Evolutionary conservation across 176 grass and related monocot genomes (phyloP), one percentile per base, ranked within the genome.

Genomic region (Cenchrus americanus): DNA sequence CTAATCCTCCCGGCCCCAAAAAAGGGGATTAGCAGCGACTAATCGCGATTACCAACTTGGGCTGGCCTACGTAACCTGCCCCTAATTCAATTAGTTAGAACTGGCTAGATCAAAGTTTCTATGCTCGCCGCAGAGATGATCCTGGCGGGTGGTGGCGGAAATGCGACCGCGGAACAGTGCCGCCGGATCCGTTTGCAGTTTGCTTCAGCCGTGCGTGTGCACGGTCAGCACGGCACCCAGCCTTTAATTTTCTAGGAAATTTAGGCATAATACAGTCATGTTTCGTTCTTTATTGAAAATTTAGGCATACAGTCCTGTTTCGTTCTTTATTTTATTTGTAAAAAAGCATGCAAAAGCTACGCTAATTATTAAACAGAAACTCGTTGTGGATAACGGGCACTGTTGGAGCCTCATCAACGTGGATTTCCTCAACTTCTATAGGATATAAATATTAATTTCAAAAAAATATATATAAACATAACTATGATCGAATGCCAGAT

Each of bases 121-220:
- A 67, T 21, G 43, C 55, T 86, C 27, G 55, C 80, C 19, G 10
- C 21, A 0, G 12, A 50, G 27, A 50, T 79, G 27, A 23, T 63
- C 66, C 13, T 62, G 65, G 14, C 10, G 17, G n/a, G n/a, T n/a
- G n/a, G n/a, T n/a, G n/a, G 55, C 10, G 17, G 55, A 47, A 8
- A 80, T 86, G 57, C 57, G 83, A 62, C 62, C 64, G 0, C 22
- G 26, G 69, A 64, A 83, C 21, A 74, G 81, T 40, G 32, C 77
- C 7, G 32, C 77, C 7, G 18, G 24, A 34, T 44, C 34, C n/a
- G 64, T 1, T 22, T 14, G 14, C 34, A 15, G 64, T 1, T 22
- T 14, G 14, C 27, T 54, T 66, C n/a, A 83, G 19, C 14, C 32
- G 14, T 27, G 48, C 43, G 8, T 44, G 43, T 44, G 7, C 0